phyloP scores from a whole-genome alignment of 2,329 filamentous ascomycete genomes.

The Hawksworthiomyces lignivorus region DNA sequence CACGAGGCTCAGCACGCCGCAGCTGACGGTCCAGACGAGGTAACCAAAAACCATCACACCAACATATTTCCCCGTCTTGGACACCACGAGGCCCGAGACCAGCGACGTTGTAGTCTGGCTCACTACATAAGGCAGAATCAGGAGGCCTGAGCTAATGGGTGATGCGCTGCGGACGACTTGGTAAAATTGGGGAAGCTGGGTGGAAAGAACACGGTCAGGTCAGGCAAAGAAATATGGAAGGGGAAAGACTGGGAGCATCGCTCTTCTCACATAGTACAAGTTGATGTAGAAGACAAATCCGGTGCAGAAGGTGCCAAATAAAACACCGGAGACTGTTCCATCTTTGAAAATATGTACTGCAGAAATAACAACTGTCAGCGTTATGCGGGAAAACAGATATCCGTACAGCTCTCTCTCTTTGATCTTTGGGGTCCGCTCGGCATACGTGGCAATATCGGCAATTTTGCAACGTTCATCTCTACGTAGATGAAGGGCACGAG shows the following conservation, averaged over 20 bases:
- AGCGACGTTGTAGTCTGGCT: constrained; percentile 12
- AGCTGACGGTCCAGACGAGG: constrained; percentile 10
- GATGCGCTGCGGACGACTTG: constrained; percentile 14
- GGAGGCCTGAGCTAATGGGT: constrained; percentile 10
- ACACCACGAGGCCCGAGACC: constrained; percentile 6
- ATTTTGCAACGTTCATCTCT: constrained; percentile 1
- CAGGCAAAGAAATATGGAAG: no score
- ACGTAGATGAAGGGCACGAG: constrained; percentile 10
- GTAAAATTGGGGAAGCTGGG: constrained; percentile 13
- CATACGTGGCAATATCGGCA: constrained; percentile 2
- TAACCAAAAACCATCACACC: constrained; percentile 8
- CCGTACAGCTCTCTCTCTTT: no score
- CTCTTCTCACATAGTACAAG: constrained; percentile 11
- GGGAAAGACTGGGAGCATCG: not conserved
- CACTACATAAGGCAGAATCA: constrained; percentile 12
- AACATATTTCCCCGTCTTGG: constrained; percentile 12
- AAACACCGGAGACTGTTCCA: constrained; percentile 5
- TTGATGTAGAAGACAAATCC: constrained; percentile 14
- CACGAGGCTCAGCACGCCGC: constrained; percentile 8
- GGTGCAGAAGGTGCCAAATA: constrained; percentile 11
- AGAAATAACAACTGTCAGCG: no score
- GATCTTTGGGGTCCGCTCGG: no score
- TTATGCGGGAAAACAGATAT: no score
- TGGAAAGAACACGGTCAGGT: no score
- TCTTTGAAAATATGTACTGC: constrained; percentile 12